These are phyloP conservation scores for Lipomyces japonicus DNA, from an alignment of 805 yeast species.

Conservation along the genomic window DNA sequence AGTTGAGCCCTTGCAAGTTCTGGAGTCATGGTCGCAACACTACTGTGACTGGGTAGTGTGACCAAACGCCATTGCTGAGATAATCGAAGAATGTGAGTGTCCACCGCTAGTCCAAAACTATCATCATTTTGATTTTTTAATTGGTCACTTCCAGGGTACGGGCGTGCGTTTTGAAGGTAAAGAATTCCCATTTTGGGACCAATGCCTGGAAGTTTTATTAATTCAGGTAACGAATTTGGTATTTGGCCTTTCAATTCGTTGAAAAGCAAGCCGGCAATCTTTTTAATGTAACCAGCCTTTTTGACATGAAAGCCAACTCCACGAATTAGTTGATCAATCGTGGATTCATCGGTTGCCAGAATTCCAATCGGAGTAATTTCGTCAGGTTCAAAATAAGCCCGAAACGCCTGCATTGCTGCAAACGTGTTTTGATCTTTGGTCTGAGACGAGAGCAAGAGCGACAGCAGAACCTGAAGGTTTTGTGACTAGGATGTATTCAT, in stretches of 20 bases:
- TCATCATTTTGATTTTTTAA: not conserved
- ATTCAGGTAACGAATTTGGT: slow-evolving; percentile 64
- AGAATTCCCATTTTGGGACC: slow-evolving; percentile 94
- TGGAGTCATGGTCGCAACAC: slow-evolving; percentile 50
- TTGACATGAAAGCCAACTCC: slow-evolving; percentile 85
- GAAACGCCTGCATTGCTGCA: slow-evolving; percentile 62
- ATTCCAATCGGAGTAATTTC: slow-evolving; percentile 47
- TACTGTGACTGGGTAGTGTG: not conserved
- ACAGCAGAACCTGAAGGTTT: slow-evolving; percentile 71
- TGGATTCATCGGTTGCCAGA: slow-evolving; percentile 10
- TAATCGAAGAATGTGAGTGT: slow-evolving; percentile 75
- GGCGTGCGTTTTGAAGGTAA: slow-evolving; percentile 63
- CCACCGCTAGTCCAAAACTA: slow-evolving; percentile 80
- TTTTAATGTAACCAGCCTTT: slow-evolving; percentile 67
- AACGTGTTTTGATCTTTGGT: slow-evolving; percentile 86
- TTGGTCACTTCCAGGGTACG: slow-evolving; percentile 7
- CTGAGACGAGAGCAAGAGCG: slow-evolving; percentile 85
- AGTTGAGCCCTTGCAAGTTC: slow-evolving; percentile 67
- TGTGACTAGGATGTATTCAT: slow-evolving; percentile 38
- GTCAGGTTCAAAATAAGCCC: slow-evolving; percentile 41
- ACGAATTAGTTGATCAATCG: slow-evolving; percentile 54
- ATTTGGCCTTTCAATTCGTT: slow-evolving; percentile 52
- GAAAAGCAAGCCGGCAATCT: slow-evolving; percentile 52
- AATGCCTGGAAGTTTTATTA: slow-evolving; percentile 75
- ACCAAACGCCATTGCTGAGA: slow-evolving; percentile 27